Conservation (phyloP, 768 basidiomycete species). For the Clathrus columnatus region DNA sequence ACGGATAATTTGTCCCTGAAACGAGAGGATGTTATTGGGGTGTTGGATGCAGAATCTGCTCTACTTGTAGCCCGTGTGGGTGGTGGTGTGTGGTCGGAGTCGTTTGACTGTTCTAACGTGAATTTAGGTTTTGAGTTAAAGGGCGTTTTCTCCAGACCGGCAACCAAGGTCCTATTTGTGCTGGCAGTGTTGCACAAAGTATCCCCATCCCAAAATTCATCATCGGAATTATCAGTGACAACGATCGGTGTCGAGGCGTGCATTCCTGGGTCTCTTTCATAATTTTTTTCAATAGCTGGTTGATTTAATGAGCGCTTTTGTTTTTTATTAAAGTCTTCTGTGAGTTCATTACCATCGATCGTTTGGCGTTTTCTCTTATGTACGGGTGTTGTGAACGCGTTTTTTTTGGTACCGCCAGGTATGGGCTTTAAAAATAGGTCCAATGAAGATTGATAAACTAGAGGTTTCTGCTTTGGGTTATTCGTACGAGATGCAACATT, state of each 20-base stretch:
- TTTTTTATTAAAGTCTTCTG: neutral
- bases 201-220: neutral
- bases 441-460: neutral
- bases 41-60: neutral
- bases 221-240: neutral
- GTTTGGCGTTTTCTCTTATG: neutral
- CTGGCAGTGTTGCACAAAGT: neutral
- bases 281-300: neutral
- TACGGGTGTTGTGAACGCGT: neutral
- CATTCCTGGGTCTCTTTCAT: neutral
- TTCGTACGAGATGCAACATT: neutral
- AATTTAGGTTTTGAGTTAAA: neutral
- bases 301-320: neutral
- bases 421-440: neutral
- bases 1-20: neutral
- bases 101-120: no score
- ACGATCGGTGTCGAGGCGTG: neutral
- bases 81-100: neutral
- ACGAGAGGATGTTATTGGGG: neutral
- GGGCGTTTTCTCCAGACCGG: neutral
- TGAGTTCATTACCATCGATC: neutral
- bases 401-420: neutral
- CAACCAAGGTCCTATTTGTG: neutral
- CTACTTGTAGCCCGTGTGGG: neutral
- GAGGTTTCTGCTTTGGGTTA: neutral